Conservation (phyloP, 345 rosid species). For the Moricandia arvensis region DNA sequence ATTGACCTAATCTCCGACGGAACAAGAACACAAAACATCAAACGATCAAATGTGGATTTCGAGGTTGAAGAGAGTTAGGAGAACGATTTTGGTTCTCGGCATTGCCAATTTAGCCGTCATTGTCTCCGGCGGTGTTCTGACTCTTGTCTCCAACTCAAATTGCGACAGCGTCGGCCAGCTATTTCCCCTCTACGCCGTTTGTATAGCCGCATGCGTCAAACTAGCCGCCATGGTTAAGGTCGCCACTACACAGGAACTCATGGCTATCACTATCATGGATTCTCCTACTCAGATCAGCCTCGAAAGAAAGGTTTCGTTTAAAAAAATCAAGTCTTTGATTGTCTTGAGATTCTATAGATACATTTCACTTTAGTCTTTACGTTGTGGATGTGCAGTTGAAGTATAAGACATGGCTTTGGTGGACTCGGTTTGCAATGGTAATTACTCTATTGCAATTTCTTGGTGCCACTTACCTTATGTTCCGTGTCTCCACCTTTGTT, state of each 20-base stretch:
- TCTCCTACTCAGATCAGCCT: slow-evolving; percentile 53
- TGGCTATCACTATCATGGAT: slow-evolving; percentile 60
- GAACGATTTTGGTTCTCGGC: slow-evolving; percentile 44
- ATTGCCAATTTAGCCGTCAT: slow-evolving; percentile 47
- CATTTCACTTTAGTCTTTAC: background rate
- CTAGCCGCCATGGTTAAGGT: slow-evolving; percentile 53
- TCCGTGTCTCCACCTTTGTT: slow-evolving; percentile 46
- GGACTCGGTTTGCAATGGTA: slow-evolving; percentile 63
- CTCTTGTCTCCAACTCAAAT: slow-evolving; percentile 31
- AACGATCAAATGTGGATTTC: slow-evolving; percentile 41
- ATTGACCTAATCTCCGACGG: slow-evolving; percentile 20
- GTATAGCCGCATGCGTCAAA: slow-evolving; percentile 50
- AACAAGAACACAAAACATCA: background rate
- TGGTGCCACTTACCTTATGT: slow-evolving; percentile 63
- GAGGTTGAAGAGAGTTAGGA: slow-evolving; percentile 46
- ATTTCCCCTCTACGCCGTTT: slow-evolving; percentile 46
- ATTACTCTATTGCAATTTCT: slow-evolving; percentile 61
- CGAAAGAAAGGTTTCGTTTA: slow-evolving; percentile 50
- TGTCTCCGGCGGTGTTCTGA: slow-evolving; percentile 49
- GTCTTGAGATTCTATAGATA: background rate
- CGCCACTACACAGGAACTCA: slow-evolving; percentile 64
- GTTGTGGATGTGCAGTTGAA: slow-evolving; percentile 46
- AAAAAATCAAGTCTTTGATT: background rate
- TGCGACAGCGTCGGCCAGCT: slow-evolving; percentile 38
- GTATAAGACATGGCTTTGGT: slow-evolving; percentile 83